A percentile compares a stretch with the other conserved stretches of the same genome.
phyloP scores from a whole-genome alignment of 2,329 filamentous ascomycete species.

The Diaporthe ampelina region DNA sequence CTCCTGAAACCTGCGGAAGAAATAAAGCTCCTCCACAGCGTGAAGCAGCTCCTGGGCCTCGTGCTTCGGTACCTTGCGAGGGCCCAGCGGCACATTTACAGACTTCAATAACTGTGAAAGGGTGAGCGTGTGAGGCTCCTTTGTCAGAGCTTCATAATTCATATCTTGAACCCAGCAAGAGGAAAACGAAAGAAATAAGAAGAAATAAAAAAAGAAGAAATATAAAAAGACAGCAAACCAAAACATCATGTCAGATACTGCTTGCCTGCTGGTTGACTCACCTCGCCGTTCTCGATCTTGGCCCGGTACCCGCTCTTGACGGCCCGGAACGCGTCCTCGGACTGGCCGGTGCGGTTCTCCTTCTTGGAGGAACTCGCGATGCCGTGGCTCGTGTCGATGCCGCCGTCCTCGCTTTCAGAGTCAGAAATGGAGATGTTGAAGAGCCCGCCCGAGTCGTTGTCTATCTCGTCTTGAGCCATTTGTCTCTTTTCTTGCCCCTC shows the following conservation, averaged over 20 bases:
- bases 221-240: too few species aligned
- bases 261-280: constrained; percentile 50
- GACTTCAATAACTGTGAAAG: constrained; percentile 58
- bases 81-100: constrained; percentile 57
- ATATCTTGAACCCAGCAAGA: neutral
- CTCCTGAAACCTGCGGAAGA: constrained; percentile 62
- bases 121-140: neutral
- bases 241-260: too few species aligned
- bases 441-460: constrained; percentile 49
- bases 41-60: constrained; percentile 65
- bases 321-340: constrained; percentile 63
- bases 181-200: too few species aligned
- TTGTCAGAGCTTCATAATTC: neutral
- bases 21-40: constrained; percentile 71
- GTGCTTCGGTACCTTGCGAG: constrained; percentile 56
- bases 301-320: constrained; percentile 60
- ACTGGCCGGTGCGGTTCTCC: constrained; percentile 54
- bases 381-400: constrained; percentile 28
- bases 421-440: constrained; percentile 59
- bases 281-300: constrained; percentile 69
- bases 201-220: too few species aligned
- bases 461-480: constrained; percentile 53
- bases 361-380: constrained; percentile 12
- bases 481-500: neutral
- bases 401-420: constrained; percentile 48